Conservation (phyloP, 1,284 basidiomycete species). For the Erythrobasidium hasegawianum region DNA sequence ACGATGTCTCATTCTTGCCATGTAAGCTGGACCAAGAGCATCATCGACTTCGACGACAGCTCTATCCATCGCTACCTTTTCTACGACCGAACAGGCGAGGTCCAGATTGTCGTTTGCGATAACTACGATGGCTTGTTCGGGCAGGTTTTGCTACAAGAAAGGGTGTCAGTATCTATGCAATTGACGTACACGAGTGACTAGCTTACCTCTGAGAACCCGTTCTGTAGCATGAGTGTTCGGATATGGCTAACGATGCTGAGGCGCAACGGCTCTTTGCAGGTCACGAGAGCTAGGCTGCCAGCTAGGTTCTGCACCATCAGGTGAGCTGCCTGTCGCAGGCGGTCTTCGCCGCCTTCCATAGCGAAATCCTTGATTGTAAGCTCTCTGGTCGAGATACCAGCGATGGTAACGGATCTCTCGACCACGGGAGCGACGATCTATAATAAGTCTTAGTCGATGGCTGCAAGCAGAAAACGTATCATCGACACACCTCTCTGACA, state of each 20-base stretch:
- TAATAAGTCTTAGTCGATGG: background rate
- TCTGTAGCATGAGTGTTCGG: constrained; percentile 70
- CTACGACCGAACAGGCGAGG: constrained; percentile 90
- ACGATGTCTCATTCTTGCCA: constrained; percentile 72
- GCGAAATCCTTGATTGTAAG: constrained; percentile 95
- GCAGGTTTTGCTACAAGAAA: constrained; percentile 53
- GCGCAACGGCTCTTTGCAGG: constrained; percentile 97
- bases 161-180: no score
- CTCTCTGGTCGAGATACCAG: constrained; percentile 94
- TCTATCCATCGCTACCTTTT: constrained; percentile 96
- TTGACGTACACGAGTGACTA: no score
- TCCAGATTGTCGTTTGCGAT: constrained; percentile 93
- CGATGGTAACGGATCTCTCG: constrained; percentile 98
- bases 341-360: constrained; percentile 86
- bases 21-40: constrained; percentile 75
- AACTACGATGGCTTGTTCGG: constrained; percentile 61
- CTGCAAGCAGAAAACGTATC: no score
- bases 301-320: constrained; percentile 96
- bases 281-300: constrained; percentile 92
- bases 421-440: constrained; percentile 95
- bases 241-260: constrained; percentile 86
- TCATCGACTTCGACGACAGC: constrained; percentile 94
- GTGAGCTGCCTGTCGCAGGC: constrained; percentile 85
- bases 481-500: constrained; percentile 78
- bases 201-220: constrained; percentile 77